Base-by-base conservation (phyloP, 2,329 filamentous ascomycete species). In the Iodosphaeria phyllophila region DNA sequence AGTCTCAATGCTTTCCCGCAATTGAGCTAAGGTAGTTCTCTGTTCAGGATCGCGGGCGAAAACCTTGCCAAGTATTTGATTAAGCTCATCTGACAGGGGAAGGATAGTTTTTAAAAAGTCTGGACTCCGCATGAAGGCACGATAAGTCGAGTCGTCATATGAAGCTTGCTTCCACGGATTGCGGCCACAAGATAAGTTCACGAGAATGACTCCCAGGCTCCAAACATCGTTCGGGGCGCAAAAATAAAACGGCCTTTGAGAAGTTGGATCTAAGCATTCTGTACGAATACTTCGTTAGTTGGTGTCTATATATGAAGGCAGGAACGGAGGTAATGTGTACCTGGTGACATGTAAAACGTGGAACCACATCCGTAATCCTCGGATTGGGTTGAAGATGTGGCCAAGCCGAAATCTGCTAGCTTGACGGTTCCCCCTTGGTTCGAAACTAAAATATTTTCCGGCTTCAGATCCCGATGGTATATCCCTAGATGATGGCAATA, bases 81-180 rank as follows among this genome's bases (percentile, higher is more conserved):
- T 84, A 47, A 95, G 63, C 45, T 93, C 84, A 45, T 79, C 64
- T 28, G 89, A 84, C 42, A 98, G 55, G 13, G 89, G 86, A 29
- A 98, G 64, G 40, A 98, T 98, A 33, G 82, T 78, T 58, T 83
- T 77, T 36, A 98, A 58, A 50, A 95, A 98, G 44, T 76, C 74
- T 32, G 71, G 70, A 44, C 83, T 82, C 57, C 75, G 75, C 39
- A 78, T 66, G 54, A 78, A 95, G 27, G 84, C 84, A 42, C 77
- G 71, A 64, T 95, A 98, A 22, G 89, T 95, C 35, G 82, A 82
- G 51, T 98, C 89, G 49, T 92, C 82, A 38, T 71, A 60, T 8
- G 83, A 92, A 32, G 89, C 89, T 48, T 89, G 77, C 58, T 95
- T 95, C 89, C 89, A 98, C 30, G 89, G 89, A 54, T 98, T 98